Percentiles rank a stretch among this genome's conserved stretches.
These are phyloP conservation scores for Maudiozyma barnettii DNA, from an alignment of 805 yeast genomes.

Conservation along the genomic window DNA sequence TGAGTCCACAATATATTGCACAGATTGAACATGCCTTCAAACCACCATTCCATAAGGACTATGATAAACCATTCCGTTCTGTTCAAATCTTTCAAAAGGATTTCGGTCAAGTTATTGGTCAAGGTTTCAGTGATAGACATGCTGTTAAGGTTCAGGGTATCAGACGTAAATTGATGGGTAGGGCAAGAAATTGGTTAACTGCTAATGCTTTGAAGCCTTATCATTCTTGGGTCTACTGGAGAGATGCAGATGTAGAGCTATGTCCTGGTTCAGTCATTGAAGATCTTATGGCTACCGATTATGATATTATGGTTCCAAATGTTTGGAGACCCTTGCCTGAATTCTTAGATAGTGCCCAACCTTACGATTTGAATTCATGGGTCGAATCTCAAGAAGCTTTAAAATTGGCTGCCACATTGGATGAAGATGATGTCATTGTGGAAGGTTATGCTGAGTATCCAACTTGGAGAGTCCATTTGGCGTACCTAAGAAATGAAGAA, in stretches of 20 bases:
- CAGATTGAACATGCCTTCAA: slow-evolving; percentile 49
- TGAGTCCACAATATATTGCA: slow-evolving; percentile 56
- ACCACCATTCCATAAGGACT: slow-evolving; percentile 57
- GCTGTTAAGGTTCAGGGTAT: slow-evolving; percentile 81
- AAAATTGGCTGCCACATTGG: slow-evolving; percentile 51
- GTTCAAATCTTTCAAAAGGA: slow-evolving; percentile 74
- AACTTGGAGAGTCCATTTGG: slow-evolving; percentile 76
- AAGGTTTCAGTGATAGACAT: slow-evolving; percentile 75
- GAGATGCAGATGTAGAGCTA: slow-evolving; percentile 80
- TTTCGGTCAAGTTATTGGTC: slow-evolving; percentile 78
- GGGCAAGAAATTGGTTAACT: slow-evolving; percentile 79
- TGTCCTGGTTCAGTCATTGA: slow-evolving; percentile 70
- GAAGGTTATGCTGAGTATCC: slow-evolving; percentile 85
- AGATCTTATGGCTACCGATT: slow-evolving; percentile 58
- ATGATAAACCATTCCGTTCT: slow-evolving; percentile 62
- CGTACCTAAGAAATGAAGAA: slow-evolving; percentile 51
- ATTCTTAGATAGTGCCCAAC: slow-evolving; percentile 73
- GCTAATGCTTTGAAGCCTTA: slow-evolving; percentile 67
- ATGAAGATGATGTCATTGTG: slow-evolving; percentile 78
- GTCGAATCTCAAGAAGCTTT: slow-evolving; percentile 74
- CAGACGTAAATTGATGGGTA: slow-evolving; percentile 74
- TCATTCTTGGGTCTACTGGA: slow-evolving; percentile 88
- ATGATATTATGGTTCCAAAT: slow-evolving; percentile 71
- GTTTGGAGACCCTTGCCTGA: slow-evolving; percentile 97
- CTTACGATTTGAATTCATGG: slow-evolving; percentile 96